Conservation (phyloP, 768 basidiomycete species). For the Boletus barrowsii region DNA sequence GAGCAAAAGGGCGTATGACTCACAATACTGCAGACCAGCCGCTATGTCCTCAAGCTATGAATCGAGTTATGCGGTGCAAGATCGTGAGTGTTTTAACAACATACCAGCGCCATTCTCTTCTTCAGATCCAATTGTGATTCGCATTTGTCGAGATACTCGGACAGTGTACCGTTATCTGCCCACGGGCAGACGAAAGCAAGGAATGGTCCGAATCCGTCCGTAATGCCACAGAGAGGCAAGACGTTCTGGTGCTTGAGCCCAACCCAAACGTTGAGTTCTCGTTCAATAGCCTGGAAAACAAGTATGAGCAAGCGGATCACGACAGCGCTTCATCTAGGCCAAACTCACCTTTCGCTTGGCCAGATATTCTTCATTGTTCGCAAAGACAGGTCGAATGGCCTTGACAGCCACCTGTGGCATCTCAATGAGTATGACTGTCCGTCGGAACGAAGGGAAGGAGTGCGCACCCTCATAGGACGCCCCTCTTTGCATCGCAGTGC, state of each 20-base stretch:
- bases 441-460: not conserved
- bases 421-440: not conserved
- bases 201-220: constrained; percentile 25
- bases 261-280: constrained; percentile 32
- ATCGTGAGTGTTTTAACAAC: not conserved
- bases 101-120: constrained; percentile 18
- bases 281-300: constrained; percentile 19
- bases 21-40: constrained; percentile 23
- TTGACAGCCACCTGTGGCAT: constrained; percentile 27
- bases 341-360: constrained; percentile 16
- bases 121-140: constrained; percentile 7
- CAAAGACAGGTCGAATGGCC: constrained; percentile 13
- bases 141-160: constrained; percentile 26
- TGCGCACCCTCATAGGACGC: constrained; percentile 11
- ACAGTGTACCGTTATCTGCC: constrained; percentile 31
- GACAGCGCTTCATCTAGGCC: not conserved
- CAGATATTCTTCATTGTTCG: not conserved
- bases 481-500: not conserved
- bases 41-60: constrained; percentile 25
- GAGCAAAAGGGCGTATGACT: not conserved
- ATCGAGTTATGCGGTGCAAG: not conserved
- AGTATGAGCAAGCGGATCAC: constrained; percentile 4
- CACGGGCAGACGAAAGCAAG: constrained; percentile 35
- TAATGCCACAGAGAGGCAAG: constrained; percentile 28
- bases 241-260: constrained; percentile 29